Percentiles rank a stretch among this genome's conserved stretches.
Evolutionary conservation across 148 eudicot species (phyloP).

Genomic region (Oxyria digyna): DNA sequence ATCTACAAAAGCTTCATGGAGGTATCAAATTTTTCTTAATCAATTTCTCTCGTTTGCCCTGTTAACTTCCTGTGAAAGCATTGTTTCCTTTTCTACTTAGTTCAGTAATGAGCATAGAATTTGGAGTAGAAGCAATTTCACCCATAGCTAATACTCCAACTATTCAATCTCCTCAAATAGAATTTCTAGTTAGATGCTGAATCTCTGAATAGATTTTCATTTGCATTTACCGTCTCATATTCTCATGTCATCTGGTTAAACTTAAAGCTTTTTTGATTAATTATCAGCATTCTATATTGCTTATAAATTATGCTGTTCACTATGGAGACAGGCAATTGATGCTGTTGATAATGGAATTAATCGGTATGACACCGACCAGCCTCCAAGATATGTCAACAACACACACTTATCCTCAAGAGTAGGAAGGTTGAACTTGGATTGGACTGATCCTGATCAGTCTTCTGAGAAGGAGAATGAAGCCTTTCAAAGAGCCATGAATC

Average conservation of each 20-base stretch:
- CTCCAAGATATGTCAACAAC: conserved; percentile 71
- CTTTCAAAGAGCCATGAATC: conserved; percentile 61
- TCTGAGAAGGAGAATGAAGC: conserved; percentile 75
- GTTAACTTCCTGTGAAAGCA: not conserved
- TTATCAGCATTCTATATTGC: not conserved
- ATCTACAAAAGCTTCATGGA: conserved; percentile 87
- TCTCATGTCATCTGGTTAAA: not conserved
- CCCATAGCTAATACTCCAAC: not conserved
- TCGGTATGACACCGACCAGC: conserved; percentile 55
- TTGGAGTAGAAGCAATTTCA: not conserved
- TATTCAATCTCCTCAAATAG: not conserved
- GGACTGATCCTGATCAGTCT: conserved; percentile 91
- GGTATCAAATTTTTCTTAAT: conserved; percentile 26
- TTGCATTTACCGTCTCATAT: not conserved
- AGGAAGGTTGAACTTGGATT: conserved; percentile 71
- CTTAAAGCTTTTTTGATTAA: not conserved
- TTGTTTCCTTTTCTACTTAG: not conserved
- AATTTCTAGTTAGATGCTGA: not conserved
- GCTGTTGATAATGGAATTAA: conserved; percentile 85
- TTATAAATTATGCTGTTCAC: not conserved
- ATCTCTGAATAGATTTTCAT: not conserved
- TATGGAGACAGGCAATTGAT: conserved; percentile 66
- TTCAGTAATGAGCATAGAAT: not conserved
- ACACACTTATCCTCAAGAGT: conserved; percentile 82
- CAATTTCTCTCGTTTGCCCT: not conserved